phyloP scores from a whole-genome alignment of 2,329 filamentous ascomycete genomes.

The Lasiodiplodia sp. region DNA sequence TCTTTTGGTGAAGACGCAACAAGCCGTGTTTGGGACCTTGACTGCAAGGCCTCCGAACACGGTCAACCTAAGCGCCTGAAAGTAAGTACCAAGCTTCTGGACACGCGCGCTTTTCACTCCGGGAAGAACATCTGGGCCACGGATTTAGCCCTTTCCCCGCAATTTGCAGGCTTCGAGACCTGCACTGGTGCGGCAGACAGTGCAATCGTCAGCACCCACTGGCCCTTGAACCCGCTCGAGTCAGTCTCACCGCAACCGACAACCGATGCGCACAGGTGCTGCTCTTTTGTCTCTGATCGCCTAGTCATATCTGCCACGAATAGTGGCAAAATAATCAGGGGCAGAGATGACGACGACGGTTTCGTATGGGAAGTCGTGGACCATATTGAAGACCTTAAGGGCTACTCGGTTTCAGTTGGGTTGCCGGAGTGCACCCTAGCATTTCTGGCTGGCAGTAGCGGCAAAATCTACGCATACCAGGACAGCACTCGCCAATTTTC shows the following conservation, averaged over 20 bases:
- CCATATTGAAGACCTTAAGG: slow-evolving; percentile 49
- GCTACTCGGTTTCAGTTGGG: slow-evolving; percentile 57
- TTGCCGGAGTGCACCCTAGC: slow-evolving; percentile 47
- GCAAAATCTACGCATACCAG: slow-evolving; percentile 51
- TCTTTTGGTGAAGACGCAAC: slow-evolving; percentile 89
- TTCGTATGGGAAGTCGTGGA: slow-evolving; percentile 41
- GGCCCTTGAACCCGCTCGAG: slow-evolving; percentile 19
- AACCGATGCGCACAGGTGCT: slow-evolving; percentile 26
- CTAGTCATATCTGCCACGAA: slow-evolving; percentile 57
- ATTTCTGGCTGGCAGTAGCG: slow-evolving; percentile 56
- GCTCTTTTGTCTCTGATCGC: slow-evolving; percentile 17
- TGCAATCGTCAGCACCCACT: slow-evolving; percentile 51
- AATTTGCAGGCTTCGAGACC: slow-evolving; percentile 31
- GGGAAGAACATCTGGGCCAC: slow-evolving; percentile 94
- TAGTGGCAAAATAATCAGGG: slow-evolving; percentile 58
- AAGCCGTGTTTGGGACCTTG: slow-evolving; percentile 70
- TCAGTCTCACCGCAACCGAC: slow-evolving; percentile 22
- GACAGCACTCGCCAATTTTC: slow-evolving; percentile 33
- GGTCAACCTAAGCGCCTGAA: background rate
- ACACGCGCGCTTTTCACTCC: slow-evolving; percentile 70
- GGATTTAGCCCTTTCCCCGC: slow-evolving; percentile 44
- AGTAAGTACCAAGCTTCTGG: slow-evolving; percentile 58
- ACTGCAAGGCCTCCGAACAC: slow-evolving; percentile 23
- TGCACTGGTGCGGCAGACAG: slow-evolving; percentile 86
- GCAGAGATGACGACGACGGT: background rate